phyloP scores from a whole-genome alignment of 2,329 filamentous ascomycete genomes.

The Phialocephala subalpina region DNA sequence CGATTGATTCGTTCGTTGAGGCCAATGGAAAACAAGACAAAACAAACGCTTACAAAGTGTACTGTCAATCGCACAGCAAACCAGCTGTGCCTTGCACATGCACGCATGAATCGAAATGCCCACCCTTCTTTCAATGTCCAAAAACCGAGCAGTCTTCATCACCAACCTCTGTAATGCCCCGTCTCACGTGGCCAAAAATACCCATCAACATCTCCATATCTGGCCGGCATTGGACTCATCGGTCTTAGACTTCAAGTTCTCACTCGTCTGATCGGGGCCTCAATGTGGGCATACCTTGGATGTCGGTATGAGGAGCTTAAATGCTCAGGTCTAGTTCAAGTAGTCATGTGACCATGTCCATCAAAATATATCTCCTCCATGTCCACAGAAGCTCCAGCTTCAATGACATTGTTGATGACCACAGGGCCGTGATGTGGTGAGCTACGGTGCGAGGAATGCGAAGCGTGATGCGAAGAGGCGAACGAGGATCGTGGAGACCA shows the following conservation, averaged over 20 bases:
- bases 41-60: too few species aligned
- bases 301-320: not conserved
- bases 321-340: not conserved
- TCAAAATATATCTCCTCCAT: not conserved
- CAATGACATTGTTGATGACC: not conserved
- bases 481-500: constrained; percentile 4
- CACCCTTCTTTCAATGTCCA: too few species aligned
- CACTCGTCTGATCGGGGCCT: not conserved
- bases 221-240: not conserved
- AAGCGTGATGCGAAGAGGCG: not conserved
- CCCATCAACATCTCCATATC: not conserved
- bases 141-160: not conserved
- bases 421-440: not conserved
- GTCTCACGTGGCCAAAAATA: not conserved
- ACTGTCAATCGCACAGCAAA: too few species aligned
- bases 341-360: not conserved
- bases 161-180: not conserved
- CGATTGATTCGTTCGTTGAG: too few species aligned
- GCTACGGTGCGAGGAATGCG: not conserved
- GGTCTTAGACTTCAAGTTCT: not conserved
- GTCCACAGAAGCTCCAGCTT: not conserved
- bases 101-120: too few species aligned
- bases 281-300: not conserved
- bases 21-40: too few species aligned
- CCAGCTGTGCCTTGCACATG: too few species aligned